These are phyloP conservation scores for Tephrocybe sp. DNA, from an alignment of 768 basidiomycete species.

Conservation along the genomic window DNA sequence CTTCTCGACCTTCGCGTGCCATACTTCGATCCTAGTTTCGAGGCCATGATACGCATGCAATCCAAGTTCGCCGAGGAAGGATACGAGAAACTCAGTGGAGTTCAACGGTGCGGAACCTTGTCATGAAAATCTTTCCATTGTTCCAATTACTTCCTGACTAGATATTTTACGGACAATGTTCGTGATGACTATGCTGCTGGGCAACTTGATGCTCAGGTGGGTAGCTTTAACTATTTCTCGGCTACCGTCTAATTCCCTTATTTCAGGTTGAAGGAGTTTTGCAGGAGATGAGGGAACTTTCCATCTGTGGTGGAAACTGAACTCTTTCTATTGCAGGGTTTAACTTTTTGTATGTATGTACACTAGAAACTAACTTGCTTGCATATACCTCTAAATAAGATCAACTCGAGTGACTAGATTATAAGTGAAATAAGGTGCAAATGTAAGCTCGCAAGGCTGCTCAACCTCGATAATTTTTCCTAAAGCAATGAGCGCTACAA, in stretches of 20 bases:
- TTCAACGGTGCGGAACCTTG: slow-evolving; percentile 64
- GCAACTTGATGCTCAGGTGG: slow-evolving; percentile 89
- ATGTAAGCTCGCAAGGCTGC: no score
- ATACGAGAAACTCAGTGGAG: slow-evolving; percentile 93
- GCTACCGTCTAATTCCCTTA: background rate
- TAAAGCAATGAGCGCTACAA: no score
- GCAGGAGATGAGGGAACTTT: slow-evolving; percentile 94
- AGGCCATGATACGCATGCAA: slow-evolving; percentile 98
- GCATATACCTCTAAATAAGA: no score
- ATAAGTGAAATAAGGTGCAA: no score
- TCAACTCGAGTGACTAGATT: no score
- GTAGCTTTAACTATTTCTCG: slow-evolving; percentile 6
- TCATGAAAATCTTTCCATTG: slow-evolving; percentile 1
- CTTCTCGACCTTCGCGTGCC: slow-evolving; percentile 94
- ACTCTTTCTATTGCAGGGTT: background rate
- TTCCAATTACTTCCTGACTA: slow-evolving; percentile 22
- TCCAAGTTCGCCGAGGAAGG: slow-evolving; percentile 97
- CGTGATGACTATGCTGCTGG: slow-evolving; percentile 98
- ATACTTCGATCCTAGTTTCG: slow-evolving; percentile 97
- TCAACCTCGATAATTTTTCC: no score
- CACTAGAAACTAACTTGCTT: background rate
- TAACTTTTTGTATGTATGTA: slow-evolving; percentile 2
- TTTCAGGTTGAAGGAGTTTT: slow-evolving; percentile 89
- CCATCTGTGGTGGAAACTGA: slow-evolving; percentile 77
- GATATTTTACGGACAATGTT: slow-evolving; percentile 87